Evolutionary conservation across 2,329 filamentous ascomycete genomes (phyloP).

Genomic region (Pseudogymnoascus sp.): DNA sequence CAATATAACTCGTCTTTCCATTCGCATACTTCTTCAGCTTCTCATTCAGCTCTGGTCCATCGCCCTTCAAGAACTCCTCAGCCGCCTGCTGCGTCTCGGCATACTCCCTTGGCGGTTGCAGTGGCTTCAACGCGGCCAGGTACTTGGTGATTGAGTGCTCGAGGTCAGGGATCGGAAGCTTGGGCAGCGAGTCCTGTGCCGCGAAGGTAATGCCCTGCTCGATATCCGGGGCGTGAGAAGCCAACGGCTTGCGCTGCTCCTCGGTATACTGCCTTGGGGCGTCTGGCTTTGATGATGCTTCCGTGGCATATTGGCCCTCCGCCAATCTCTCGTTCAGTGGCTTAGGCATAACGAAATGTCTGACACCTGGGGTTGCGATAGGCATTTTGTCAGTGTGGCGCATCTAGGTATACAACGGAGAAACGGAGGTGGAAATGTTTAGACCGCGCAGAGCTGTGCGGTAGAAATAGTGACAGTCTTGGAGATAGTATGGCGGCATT

Average conservation of each 20-base stretch:
- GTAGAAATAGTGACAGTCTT: constrained; percentile 92
- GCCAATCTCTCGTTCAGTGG: constrained; percentile 66
- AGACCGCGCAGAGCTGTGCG: constrained; percentile 81
- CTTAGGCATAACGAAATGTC: constrained; percentile 64
- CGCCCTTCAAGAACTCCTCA: constrained; percentile 70
- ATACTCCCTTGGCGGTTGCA: constrained; percentile 76
- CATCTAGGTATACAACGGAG: constrained; percentile 62
- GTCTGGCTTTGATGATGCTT: background rate
- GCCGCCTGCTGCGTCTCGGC: constrained; percentile 74
- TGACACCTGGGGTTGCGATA: constrained; percentile 56
- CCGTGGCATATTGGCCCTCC: constrained; percentile 21
- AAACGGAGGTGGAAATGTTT: constrained; percentile 72
- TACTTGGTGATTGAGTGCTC: constrained; percentile 73
- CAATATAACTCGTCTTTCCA: constrained; percentile 91
- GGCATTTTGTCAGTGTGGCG: constrained; percentile 48
- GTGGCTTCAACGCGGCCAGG: constrained; percentile 66
- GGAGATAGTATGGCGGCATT: constrained; percentile 75
- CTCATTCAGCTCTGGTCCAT: constrained; percentile 80
- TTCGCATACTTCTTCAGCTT: constrained; percentile 84
- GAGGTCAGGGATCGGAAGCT: constrained; percentile 86
- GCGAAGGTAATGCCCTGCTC: constrained; percentile 76
- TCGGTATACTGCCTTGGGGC: constrained; percentile 32
- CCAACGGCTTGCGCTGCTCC: constrained; percentile 40
- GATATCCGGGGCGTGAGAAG: constrained; percentile 40
- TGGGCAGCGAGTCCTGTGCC: constrained; percentile 79